Evolutionary conservation across 306 rosid genomes (phyloP).

Genomic region (Biancaea sappan): DNA sequence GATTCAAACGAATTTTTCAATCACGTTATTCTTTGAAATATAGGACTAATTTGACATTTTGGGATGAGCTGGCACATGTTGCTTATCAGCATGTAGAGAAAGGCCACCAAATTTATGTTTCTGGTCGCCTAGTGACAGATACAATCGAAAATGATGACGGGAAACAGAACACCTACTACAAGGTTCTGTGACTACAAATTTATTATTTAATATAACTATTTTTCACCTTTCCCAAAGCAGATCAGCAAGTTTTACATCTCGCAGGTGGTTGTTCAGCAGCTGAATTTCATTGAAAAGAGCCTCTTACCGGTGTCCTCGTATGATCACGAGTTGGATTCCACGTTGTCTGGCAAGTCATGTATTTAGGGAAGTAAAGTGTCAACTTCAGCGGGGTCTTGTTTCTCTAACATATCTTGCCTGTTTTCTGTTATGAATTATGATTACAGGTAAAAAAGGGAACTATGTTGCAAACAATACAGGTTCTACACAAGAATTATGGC

Average conservation of each 20-base stretch:
- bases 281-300: conserved; percentile 77
- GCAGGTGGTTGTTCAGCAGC: conserved; percentile 84
- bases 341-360: conserved; percentile 38
- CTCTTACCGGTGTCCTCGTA: conserved; percentile 33
- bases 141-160: conserved; percentile 74
- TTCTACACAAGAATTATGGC: conserved; percentile 80
- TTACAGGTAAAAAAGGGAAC: conserved; percentile 58
- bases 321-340: conserved; percentile 57
- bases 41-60: conserved; percentile 80
- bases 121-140: conserved; percentile 79
- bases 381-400: conserved; percentile 11
- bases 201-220: background rate
- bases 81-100: conserved; percentile 78
- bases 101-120: conserved; percentile 74
- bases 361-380: conserved; percentile 12
- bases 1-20: background rate
- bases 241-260: conserved; percentile 29
- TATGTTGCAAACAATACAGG: conserved; percentile 45
- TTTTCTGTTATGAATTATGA: conserved; percentile 2
- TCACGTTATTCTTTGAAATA: conserved; percentile 6
- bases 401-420: background rate
- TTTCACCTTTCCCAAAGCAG: background rate
- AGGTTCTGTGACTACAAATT: conserved; percentile 49
- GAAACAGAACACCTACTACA: conserved; percentile 78
- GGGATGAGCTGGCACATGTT: conserved; percentile 86